Evolutionary conservation across 805 yeast species (phyloP).

Genomic region (Cyberlindnera suaveolens): DNA sequence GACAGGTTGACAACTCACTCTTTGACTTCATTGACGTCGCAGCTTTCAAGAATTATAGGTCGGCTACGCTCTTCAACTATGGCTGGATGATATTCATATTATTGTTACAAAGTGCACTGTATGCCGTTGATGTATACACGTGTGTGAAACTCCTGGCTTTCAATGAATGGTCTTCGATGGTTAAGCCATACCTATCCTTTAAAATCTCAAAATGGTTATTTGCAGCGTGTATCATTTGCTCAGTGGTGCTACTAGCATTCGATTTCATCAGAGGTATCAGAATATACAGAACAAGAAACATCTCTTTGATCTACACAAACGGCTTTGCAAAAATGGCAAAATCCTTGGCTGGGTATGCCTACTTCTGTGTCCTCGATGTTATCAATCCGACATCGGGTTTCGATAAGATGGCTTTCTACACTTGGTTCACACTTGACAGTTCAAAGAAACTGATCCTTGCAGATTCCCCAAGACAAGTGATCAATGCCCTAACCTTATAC

Average conservation of each 20-base stretch:
- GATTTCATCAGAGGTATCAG: slow-evolving; percentile 53
- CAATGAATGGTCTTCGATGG: slow-evolving; percentile 57
- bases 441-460: slow-evolving; percentile 61
- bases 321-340: slow-evolving; percentile 52
- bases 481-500: slow-evolving; percentile 69
- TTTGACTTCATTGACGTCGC: slow-evolving; percentile 44
- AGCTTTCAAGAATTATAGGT: slow-evolving; percentile 38
- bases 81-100: slow-evolving; percentile 28
- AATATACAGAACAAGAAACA: slow-evolving; percentile 53
- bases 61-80: slow-evolving; percentile 40
- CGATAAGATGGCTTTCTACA: slow-evolving; percentile 63
- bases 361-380: slow-evolving; percentile 66
- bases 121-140: slow-evolving; percentile 72
- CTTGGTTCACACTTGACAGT: slow-evolving; percentile 59
- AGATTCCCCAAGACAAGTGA: slow-evolving; percentile 82
- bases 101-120: slow-evolving; percentile 46
- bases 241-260: slow-evolving; percentile 51
- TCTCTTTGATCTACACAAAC: slow-evolving; percentile 66
- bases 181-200: slow-evolving; percentile 42
- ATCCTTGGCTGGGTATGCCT: slow-evolving; percentile 51
- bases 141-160: slow-evolving; percentile 68
- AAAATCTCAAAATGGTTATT: slow-evolving; percentile 64
- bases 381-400: slow-evolving; percentile 59
- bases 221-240: slow-evolving; percentile 72
- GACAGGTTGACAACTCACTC: slow-evolving; percentile 31